phyloP scores from a whole-genome alignment of 2,329 filamentous ascomycete species.

The Trichoderma sp. region DNA sequence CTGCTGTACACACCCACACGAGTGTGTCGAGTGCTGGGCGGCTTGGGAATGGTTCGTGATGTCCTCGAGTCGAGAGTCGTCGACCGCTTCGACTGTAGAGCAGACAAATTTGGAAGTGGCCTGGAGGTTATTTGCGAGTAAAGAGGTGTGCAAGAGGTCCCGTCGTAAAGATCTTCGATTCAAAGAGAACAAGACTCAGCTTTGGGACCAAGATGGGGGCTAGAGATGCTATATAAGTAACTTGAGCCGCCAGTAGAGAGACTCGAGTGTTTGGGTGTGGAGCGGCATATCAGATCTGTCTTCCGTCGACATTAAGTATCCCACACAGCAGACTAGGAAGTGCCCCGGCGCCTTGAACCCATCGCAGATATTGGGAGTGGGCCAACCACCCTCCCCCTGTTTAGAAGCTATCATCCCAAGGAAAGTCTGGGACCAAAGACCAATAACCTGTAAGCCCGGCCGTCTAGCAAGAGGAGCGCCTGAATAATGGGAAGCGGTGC shows the following conservation, averaged over 20 bases:
- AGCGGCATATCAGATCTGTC: constrained; percentile 31
- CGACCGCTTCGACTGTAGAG: neutral
- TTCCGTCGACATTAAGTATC: constrained; percentile 24
- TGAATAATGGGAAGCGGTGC: constrained; percentile 10
- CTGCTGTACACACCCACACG: neutral
- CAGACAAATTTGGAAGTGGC: neutral
- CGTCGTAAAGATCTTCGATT: constrained; percentile 14
- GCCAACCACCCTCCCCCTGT: constrained; percentile 22
- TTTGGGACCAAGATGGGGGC: constrained; percentile 20
- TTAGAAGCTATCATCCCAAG: constrained; percentile 19
- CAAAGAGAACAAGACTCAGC: neutral
- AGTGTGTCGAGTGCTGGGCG: neutral
- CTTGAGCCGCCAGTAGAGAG: constrained; percentile 10
- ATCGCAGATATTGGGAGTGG: constrained; percentile 31
- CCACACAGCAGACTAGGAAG: constrained; percentile 23
- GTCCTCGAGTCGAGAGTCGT: neutral
- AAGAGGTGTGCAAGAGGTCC: neutral
- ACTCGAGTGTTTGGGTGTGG: constrained; percentile 24
- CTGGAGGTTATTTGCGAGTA: neutral
- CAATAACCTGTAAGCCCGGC: constrained; percentile 13
- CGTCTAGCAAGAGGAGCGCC: constrained; percentile 13
- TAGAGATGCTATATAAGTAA: constrained; percentile 28
- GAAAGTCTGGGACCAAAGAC: constrained; percentile 19
- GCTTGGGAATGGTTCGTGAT: neutral
- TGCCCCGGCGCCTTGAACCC: constrained; percentile 20